A percentile compares a stretch with the other conserved stretches of the same genome.
phyloP scores from a whole-genome alignment of 2,329 filamentous ascomycete species.

The Hymenoscyphus scutula region DNA sequence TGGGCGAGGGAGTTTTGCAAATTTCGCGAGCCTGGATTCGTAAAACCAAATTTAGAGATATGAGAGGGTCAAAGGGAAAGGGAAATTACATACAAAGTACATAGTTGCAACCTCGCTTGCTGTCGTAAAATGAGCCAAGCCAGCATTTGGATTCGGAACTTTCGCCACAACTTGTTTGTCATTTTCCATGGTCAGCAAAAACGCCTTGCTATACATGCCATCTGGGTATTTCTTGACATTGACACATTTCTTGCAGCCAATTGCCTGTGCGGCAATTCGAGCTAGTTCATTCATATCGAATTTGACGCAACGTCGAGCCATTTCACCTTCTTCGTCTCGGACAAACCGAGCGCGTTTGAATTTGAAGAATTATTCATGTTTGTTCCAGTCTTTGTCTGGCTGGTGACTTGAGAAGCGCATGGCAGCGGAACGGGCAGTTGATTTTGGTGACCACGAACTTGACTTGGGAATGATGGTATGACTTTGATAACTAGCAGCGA shows the following conservation, averaged over 20 bases:
- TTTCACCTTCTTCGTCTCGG: neutral
- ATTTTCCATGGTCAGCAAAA: constrained; percentile 20
- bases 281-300: constrained; percentile 39
- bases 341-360: neutral
- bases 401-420: too few species aligned
- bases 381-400: too few species aligned
- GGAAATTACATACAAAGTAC: constrained; percentile 22
- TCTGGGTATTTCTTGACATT: constrained; percentile 29
- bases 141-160: constrained; percentile 18
- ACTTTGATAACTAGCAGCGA: too few species aligned
- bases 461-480: too few species aligned
- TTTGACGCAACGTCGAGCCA: neutral
- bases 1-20: constrained; percentile 40
- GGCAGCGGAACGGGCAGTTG: too few species aligned
- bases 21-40: constrained; percentile 20
- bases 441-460: too few species aligned
- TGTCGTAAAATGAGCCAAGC: constrained; percentile 13
- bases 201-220: constrained; percentile 19
- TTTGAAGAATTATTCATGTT: neutral
- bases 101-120: constrained; percentile 23
- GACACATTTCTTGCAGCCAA: constrained; percentile 25
- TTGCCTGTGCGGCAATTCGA: constrained; percentile 29
- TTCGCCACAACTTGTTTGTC: constrained; percentile 14
- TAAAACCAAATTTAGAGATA: neutral
- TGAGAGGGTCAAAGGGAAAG: neutral